Evolutionary conservation across 1,139 yeast genomes (phyloP).

Genomic region (Ashbya aceris): DNA sequence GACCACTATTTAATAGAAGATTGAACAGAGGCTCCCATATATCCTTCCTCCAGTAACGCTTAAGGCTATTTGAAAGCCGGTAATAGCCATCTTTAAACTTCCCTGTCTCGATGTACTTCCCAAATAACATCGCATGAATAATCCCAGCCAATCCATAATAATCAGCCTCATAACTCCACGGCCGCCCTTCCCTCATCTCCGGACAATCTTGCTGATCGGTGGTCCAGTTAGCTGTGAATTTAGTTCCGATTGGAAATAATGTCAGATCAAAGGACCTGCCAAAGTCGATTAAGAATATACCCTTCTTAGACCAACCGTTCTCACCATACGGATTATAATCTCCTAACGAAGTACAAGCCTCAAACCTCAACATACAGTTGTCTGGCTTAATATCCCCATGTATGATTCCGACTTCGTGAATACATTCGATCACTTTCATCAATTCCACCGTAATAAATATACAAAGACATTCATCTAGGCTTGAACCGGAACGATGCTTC

Average conservation of each 20-base stretch:
- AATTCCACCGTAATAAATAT: conserved; percentile 59
- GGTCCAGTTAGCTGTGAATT: conserved; percentile 54
- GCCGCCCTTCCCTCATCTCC: conserved; percentile 50
- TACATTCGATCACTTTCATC: conserved; percentile 46
- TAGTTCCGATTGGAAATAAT: conserved; percentile 42
- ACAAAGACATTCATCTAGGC: conserved; percentile 52
- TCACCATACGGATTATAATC: conserved; percentile 32
- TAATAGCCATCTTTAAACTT: conserved; percentile 27
- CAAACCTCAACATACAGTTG: conserved; percentile 69
- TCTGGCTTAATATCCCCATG: conserved; percentile 88
- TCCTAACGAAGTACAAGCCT: conserved; percentile 22
- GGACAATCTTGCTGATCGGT: conserved; percentile 70
- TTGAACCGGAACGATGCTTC: conserved; percentile 23
- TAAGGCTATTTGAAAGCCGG: conserved; percentile 40
- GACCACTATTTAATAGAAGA: conserved; percentile 49
- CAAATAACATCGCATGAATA: conserved; percentile 64
- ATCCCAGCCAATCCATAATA: conserved; percentile 77
- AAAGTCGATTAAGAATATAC: conserved; percentile 68
- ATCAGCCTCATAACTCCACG: conserved; percentile 81
- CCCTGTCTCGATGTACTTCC: conserved; percentile 46
- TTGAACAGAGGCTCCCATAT: conserved; percentile 67
- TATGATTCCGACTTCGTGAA: conserved; percentile 58
- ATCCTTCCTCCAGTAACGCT: conserved; percentile 69
- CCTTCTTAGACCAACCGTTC: conserved; percentile 45
- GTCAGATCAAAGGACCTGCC: conserved; percentile 73